Evolutionary conservation across 2,329 filamentous ascomycete species (phyloP), one percentile per base, ranked within the genome.

Genomic region (Talaromyces verruculosus): DNA sequence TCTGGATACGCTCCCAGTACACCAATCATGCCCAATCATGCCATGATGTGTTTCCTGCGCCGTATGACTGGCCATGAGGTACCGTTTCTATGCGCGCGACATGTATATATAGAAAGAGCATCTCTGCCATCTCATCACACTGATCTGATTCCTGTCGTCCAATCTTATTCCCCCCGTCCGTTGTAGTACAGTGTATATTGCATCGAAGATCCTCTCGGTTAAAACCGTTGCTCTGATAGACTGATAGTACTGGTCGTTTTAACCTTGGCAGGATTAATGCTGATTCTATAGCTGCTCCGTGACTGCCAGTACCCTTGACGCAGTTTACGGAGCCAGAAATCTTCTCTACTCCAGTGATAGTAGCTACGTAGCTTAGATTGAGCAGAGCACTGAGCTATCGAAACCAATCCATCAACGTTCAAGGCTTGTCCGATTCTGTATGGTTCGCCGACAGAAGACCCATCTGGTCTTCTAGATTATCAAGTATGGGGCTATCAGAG

Each of bases 31-130:
- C n/a, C 3, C n/a, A 22, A 6, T 25, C 25, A 25, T 25, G 25
- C 25, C 25, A 25, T 25, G 25, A 25, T 25, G 33, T 57, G 53
- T 57, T 22, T 57, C 1, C 53, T 57, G 33, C 53, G 53, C 33
- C 19, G 53, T 57, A 39, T 57, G 33, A 57, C 53, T 57, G 53
- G 53, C 33, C 30, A 30, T 55, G 51, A 55, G 30, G 51, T 33
- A 33, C 49, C 28, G 28, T 53, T 51, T 28, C 47, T 17, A 28
- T 28, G 47, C 25, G 47, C 47, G 47, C 47, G 15, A 17, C 5
- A 51, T 51, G 28, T 57, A 55, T 55, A 35, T 55, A 55, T 55
- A 55, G 51, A 55, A 57, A 39, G 51, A 35, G 51, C 51, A 30
- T 53, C 17, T 35, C 51, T 55, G 53, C 53, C 51, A 37, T 57